These are phyloP conservation scores for Truncatella angustata DNA, from an alignment of 2,329 filamentous ascomycete species.

Conservation along the genomic window DNA sequence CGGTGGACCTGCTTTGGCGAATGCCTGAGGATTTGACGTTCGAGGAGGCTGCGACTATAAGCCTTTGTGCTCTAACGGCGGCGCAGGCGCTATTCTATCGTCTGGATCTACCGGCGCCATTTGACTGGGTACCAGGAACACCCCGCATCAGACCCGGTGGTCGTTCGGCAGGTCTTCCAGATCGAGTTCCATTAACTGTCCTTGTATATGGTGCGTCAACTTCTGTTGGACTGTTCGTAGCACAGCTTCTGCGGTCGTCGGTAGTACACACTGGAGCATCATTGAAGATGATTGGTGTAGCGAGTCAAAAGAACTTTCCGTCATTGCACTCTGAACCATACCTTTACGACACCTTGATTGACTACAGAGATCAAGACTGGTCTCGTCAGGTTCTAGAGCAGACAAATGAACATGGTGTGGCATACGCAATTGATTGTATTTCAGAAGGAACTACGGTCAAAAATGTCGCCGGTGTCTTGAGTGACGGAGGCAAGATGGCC, in stretches of 20 bases:
- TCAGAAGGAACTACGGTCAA: neutral
- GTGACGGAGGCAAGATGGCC: neutral
- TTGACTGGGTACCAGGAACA: neutral
- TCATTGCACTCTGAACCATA: neutral
- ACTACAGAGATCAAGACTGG: neutral
- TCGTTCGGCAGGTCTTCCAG: neutral
- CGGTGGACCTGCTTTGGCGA: neutral
- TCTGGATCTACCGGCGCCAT: neutral
- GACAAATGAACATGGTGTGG: neutral
- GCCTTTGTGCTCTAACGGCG: neutral
- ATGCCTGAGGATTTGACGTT: neutral
- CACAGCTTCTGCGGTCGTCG: neutral
- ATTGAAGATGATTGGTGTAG: neutral
- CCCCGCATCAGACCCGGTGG: too few relatives aligned
- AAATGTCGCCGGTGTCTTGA: neutral
- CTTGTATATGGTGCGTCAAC: neutral
- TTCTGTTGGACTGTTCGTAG: neutral
- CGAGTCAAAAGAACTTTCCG: neutral
- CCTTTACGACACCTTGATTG: neutral
- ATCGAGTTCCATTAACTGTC: neutral
- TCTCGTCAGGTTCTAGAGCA: neutral
- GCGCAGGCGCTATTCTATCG: neutral
- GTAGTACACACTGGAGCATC: neutral
- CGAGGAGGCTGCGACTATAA: neutral
- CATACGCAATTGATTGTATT: neutral